Base-by-base conservation (phyloP, 257 asterid species). In the Plectranthus barbatus region DNA sequence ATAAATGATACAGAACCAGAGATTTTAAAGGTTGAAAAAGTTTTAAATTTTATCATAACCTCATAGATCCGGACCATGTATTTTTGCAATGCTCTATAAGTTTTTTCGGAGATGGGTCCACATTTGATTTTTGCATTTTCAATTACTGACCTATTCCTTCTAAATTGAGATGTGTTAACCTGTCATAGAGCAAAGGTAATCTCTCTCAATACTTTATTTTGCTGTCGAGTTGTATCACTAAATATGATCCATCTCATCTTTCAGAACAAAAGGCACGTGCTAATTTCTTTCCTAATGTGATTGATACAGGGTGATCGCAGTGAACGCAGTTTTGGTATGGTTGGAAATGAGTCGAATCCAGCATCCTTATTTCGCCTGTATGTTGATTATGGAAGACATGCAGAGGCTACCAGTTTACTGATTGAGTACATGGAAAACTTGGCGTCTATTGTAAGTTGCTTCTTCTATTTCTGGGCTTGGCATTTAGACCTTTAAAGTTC, bases 391-490 rank as follows among this genome's bases (percentile, higher is more conserved):
- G 96, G 97, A 42, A 93, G 99, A 71, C 81, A 77, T 58, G 69
- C 83, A 13, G 99, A 92, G 73, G 99, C 99, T 47, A 81, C 84
- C 56, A 89, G 84, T 79, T 71, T 92, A 72, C 81, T 92, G 70
- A 76, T 83, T 14, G 99, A 89, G 76, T 87, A 83, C 78, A 71
- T 81, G 66, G 92, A 84, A 61, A 76, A 74, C 53, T 78, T 92
- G 77, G 83, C 91, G 14, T 71, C 89, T 39, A 56, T 79, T 81
- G 97, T 91, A 75, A 76, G 84, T 77, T 47, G 46, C 50, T 12
- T 74, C 31, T 36, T 60, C 20, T 4, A 49, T 55, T 55, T 56
- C 50, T 19, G 24, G 40, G 29, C 50, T 58, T 18, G 12, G 37
- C 61, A 66, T 52, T 72, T 64, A 34, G 59, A 62, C 13, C 49